phyloP scores from a whole-genome alignment of 1,284 basidiomycete genomes.

The Laetiporus sulphureus region DNA sequence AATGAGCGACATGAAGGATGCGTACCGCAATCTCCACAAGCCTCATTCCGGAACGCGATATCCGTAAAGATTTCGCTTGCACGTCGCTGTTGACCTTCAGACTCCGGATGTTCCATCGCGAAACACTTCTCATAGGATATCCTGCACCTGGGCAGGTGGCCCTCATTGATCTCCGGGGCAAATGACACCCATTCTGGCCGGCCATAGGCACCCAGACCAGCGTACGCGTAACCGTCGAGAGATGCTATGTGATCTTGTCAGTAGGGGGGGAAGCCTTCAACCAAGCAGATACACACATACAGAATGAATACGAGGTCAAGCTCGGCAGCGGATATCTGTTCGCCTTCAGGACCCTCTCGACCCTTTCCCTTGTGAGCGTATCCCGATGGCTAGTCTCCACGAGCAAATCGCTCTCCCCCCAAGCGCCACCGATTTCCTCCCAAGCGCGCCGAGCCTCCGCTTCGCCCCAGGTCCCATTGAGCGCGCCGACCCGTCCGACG shows the following conservation, averaged over 20 bases:
- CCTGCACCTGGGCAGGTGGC: conserved; percentile 13
- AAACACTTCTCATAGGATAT: conserved; percentile 21
- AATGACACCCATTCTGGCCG: conserved; percentile 15
- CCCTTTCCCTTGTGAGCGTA: conserved; percentile 15
- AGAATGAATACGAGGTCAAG: conserved; percentile 21
- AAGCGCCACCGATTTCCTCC: conserved; percentile 28
- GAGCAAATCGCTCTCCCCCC: conserved; percentile 10
- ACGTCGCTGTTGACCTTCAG: conserved; percentile 5
- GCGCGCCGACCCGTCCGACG: conserved; percentile 26
- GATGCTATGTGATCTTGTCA: conserved; percentile 19
- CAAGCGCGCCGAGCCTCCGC: conserved; percentile 25
- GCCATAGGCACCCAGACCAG: conserved; percentile 8
- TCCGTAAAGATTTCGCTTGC: conserved; percentile 36
- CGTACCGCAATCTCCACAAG: conserved; percentile 45
- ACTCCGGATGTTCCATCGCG: too few species aligned
- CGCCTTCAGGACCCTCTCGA: conserved; percentile 11
- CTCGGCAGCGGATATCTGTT: conserved; percentile 13
- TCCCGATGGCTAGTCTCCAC: conserved; percentile 14
- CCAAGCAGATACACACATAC: conserved; percentile 14
- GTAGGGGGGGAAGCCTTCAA: too few species aligned
- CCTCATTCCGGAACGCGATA: conserved; percentile 34
- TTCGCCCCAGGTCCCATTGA: conserved; percentile 24
- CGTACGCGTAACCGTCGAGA: conserved; percentile 23
- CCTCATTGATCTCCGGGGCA: conserved; percentile 4
- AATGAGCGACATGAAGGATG: conserved; percentile 4